Evolutionary conservation across 306 rosid genomes (phyloP).

Genomic region (Fragaria ananassa): DNA sequence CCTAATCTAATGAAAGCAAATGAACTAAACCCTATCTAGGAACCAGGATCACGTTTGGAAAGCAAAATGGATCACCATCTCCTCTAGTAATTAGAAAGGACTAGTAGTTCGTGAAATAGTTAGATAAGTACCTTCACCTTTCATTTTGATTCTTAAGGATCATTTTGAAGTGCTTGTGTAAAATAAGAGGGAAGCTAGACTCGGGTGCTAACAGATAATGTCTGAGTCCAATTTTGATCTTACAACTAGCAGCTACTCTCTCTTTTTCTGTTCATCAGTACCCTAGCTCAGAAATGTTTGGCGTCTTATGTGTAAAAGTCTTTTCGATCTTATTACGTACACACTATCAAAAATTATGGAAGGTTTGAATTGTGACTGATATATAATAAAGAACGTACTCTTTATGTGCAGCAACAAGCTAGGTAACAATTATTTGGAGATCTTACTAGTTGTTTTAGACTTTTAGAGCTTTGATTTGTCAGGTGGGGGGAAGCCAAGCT

Average conservation of each 20-base stretch:
- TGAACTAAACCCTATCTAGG: too few species aligned
- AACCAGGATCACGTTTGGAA: too few species aligned
- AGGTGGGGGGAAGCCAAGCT: constrained; percentile 7
- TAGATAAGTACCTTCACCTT: too few species aligned
- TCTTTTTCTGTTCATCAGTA: too few species aligned
- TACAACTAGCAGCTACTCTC: too few species aligned
- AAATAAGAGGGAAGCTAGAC: neutral
- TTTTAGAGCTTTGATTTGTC: neutral
- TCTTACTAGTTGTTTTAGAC: constrained; percentile 24
- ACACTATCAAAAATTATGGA: neutral
- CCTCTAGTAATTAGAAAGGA: too few species aligned
- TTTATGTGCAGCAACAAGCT: neutral
- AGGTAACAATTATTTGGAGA: neutral
- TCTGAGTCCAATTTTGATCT: too few species aligned
- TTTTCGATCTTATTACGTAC: neutral
- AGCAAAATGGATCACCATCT: too few species aligned
- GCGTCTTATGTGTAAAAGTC: neutral
- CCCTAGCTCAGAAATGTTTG: too few species aligned
- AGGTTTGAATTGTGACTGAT: neutral
- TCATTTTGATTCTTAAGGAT: neutral
- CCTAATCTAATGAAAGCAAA: too few species aligned
- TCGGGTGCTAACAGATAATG: neutral
- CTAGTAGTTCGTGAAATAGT: too few species aligned
- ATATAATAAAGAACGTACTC: neutral
- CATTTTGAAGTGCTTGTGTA: neutral